Percentiles rank a stretch among this genome's conserved stretches.
Evolutionary conservation across 768 basidiomycete genomes (phyloP).

Genomic region (Auricularia sp.): DNA sequence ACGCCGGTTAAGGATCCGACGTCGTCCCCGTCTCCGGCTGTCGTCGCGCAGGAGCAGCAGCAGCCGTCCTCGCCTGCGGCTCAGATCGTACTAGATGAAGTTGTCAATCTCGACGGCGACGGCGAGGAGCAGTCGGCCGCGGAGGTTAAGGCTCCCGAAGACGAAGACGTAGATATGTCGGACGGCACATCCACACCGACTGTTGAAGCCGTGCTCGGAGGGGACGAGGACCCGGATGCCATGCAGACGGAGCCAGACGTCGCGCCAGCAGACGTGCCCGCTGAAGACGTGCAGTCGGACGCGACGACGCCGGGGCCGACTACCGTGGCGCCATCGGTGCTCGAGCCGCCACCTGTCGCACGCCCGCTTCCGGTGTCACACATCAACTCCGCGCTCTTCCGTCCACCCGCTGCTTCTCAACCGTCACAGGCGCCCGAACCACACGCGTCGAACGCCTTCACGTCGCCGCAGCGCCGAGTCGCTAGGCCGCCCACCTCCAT

Average conservation of each 20-base stretch:
- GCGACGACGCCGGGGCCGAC: not conserved
- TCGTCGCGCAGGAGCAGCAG: too few relatives aligned
- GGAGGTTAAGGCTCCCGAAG: too few relatives aligned
- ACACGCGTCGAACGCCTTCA: not conserved
- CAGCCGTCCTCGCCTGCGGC: too few relatives aligned
- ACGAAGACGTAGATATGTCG: too few relatives aligned
- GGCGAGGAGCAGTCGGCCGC: too few relatives aligned
- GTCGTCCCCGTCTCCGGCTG: too few relatives aligned
- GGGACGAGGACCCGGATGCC: not conserved
- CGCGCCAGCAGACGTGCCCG: too few relatives aligned
- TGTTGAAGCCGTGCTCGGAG: not conserved
- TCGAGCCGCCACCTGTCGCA: not conserved
- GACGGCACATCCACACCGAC: too few relatives aligned
- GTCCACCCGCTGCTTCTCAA: not conserved
- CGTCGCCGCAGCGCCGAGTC: not conserved
- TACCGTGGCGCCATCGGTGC: not conserved
- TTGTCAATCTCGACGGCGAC: too few relatives aligned
- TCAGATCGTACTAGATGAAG: too few relatives aligned
- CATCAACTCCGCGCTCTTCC: not conserved
- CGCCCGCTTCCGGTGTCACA: not conserved
- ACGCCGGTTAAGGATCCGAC: too few relatives aligned
- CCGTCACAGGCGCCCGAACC: not conserved
- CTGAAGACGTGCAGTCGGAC: not conserved
- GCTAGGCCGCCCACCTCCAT: not conserved
- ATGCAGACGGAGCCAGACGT: not conserved